A percentile compares a stretch with the other conserved stretches of the same genome.
Evolutionary conservation across 495 filamentous ascomycete species (phyloP).

Genomic region (Podospora fimiseda): DNA sequence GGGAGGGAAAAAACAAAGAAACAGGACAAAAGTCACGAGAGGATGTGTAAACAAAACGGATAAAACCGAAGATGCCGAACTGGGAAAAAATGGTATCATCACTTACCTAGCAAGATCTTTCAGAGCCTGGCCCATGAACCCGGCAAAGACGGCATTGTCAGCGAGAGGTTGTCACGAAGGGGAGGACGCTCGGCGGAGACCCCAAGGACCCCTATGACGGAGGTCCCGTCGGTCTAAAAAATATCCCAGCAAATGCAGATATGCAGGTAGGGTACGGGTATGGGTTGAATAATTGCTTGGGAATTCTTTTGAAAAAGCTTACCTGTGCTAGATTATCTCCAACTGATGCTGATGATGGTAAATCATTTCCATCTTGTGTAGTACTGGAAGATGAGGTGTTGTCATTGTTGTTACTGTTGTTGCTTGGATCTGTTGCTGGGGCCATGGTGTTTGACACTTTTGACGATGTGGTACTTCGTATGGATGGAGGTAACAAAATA

Average conservation of each 20-base stretch:
- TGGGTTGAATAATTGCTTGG: background rate
- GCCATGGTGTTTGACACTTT: too few species aligned
- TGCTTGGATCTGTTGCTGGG: too few species aligned
- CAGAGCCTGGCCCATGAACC: constrained; percentile 34
- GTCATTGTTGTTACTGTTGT: too few species aligned
- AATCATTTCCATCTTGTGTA: constrained; percentile 1
- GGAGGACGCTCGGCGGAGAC: too few species aligned
- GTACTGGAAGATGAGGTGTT: too few species aligned
- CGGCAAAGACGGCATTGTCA: constrained; percentile 13
- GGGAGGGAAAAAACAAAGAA: background rate
- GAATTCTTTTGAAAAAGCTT: background rate
- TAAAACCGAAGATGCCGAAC: constrained; percentile 5
- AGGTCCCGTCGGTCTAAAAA: background rate
- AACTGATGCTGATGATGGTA: constrained; percentile 10
- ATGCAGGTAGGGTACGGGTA: background rate
- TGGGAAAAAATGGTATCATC: constrained; percentile 11
- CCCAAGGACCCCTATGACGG: background rate
- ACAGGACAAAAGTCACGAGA: background rate
- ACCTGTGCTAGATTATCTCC: constrained; percentile 19
- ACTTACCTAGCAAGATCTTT: constrained; percentile 44
- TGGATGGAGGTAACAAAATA: too few species aligned
- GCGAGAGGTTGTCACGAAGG: constrained; percentile 5
- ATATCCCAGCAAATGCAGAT: background rate
- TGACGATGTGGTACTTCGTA: background rate
- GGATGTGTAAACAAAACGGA: too few species aligned